Conservation (phyloP, 2,329 filamentous ascomycete genomes). For the Epicoccum nigrum region DNA sequence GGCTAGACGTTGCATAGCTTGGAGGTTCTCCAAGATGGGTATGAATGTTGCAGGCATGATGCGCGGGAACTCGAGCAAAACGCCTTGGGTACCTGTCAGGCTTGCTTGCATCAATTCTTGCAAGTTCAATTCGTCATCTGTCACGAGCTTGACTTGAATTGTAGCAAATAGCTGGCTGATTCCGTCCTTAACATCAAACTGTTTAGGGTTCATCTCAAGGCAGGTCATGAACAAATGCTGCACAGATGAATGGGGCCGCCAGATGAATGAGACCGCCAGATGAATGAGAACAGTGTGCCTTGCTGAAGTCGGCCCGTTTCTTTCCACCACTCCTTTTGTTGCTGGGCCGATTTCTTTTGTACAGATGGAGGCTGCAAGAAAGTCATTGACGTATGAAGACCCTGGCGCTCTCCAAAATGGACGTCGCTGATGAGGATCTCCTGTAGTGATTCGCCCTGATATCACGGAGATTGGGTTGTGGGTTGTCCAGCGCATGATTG, state of each 20-base stretch:
- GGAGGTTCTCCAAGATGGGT: slow-evolving; percentile 34
- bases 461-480: background rate
- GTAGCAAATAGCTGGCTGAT: no score
- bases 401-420: background rate
- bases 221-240: no score
- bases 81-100: slow-evolving; percentile 24
- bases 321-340: background rate
- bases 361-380: background rate
- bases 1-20: slow-evolving; percentile 32
- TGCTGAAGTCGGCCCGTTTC: no score
- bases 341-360: background rate
- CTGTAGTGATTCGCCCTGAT: background rate
- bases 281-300: no score
- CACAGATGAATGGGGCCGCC: no score
- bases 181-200: no score
- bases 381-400: background rate
- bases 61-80: slow-evolving; percentile 37
- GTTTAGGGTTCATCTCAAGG: no score
- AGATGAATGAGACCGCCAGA: no score
- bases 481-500: background rate
- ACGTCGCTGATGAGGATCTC: background rate
- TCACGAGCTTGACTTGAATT: no score
- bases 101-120: slow-evolving; percentile 3
- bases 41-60: slow-evolving; percentile 40
- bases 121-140: background rate